These are phyloP conservation scores for Actinidia polygama DNA, from an alignment of 179 eudicot genomes.

Conservation along the genomic window DNA sequence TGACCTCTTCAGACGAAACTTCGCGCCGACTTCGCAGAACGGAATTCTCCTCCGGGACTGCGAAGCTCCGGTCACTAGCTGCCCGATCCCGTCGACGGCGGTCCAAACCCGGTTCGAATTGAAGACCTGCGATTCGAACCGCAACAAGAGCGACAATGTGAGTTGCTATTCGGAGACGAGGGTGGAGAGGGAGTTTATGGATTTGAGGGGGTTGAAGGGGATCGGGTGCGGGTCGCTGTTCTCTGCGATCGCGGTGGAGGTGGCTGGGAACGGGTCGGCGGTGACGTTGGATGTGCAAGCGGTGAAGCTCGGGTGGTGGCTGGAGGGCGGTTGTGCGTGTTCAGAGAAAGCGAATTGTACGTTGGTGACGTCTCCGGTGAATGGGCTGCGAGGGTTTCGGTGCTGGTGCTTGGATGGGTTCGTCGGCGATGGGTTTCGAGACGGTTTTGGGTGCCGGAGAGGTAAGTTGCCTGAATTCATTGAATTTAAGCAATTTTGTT, in stretches of 20 bases:
- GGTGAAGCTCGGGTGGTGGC: constrained; percentile 65
- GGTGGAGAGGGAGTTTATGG: constrained; percentile 26
- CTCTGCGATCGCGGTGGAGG: constrained; percentile 47
- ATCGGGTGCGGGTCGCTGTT: constrained; percentile 39
- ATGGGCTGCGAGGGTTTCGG: constrained; percentile 33
- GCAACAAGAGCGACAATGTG: constrained; percentile 1
- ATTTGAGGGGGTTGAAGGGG: constrained; percentile 26
- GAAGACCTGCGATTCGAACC: constrained; percentile 26
- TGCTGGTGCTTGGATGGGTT: constrained; percentile 54
- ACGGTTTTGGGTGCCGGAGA: constrained; percentile 58
- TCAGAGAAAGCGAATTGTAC: constrained; percentile 40
- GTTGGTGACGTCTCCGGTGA: constrained; percentile 32
- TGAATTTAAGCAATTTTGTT: too few relatives aligned
- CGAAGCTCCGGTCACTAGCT: constrained; percentile 22
- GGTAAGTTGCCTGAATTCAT: constrained; percentile 34
- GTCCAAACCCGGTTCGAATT: constrained; percentile 46
- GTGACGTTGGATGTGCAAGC: constrained; percentile 53
- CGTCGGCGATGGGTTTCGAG: constrained; percentile 55
- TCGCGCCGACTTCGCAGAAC: constrained; percentile 49
- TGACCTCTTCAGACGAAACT: constrained; percentile 46
- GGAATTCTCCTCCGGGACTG: constrained; percentile 55
- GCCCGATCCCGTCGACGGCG: constrained; percentile 46
- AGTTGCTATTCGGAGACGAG: constrained; percentile 47
- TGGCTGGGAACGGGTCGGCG: constrained; percentile 30
- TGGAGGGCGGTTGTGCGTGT: constrained; percentile 47